A percentile compares a stretch with the other conserved stretches of the same genome.
Conservation (phyloP, 2,329 filamentous ascomycete genomes). For the Fusarium lyarnte region DNA sequence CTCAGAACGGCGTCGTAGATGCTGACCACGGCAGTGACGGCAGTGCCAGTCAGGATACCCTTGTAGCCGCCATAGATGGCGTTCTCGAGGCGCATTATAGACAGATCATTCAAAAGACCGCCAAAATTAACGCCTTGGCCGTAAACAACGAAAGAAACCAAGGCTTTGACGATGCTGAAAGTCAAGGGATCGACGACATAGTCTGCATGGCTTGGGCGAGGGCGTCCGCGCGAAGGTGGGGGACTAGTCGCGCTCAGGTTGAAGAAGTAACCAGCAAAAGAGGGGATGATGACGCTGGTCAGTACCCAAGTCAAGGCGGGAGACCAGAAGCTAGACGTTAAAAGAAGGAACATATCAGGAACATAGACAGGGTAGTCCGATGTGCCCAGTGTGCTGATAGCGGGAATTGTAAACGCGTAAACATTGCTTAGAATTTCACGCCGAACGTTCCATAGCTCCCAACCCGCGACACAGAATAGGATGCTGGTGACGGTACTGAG, state of each 20-base stretch:
- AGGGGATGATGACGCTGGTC: constrained; percentile 76
- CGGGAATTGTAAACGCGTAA: constrained; percentile 78
- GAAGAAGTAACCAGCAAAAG: constrained; percentile 85
- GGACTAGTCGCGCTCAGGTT: constrained; percentile 74
- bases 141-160: constrained; percentile 85
- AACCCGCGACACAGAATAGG: constrained; percentile 71
- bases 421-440: constrained; percentile 75
- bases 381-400: constrained; percentile 64
- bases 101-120: constrained; percentile 67
- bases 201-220: constrained; percentile 52
- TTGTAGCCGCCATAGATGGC: constrained; percentile 78
- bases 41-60: constrained; percentile 73
- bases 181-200: constrained; percentile 83
- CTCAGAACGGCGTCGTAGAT: constrained; percentile 82
- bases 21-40: constrained; percentile 73
- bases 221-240: constrained; percentile 55
- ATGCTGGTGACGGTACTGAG: constrained; percentile 79
- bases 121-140: constrained; percentile 70
- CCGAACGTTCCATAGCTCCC: constrained; percentile 78
- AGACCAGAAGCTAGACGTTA: constrained; percentile 84
- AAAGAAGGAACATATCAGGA: constrained; percentile 82
- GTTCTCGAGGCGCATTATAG: constrained; percentile 70
- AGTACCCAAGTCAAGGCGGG: constrained; percentile 79
- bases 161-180: constrained; percentile 88
- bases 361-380: constrained; percentile 71